Conservation (phyloP, 1,284 basidiomycete genomes). For the Porogramme epimiltina region DNA sequence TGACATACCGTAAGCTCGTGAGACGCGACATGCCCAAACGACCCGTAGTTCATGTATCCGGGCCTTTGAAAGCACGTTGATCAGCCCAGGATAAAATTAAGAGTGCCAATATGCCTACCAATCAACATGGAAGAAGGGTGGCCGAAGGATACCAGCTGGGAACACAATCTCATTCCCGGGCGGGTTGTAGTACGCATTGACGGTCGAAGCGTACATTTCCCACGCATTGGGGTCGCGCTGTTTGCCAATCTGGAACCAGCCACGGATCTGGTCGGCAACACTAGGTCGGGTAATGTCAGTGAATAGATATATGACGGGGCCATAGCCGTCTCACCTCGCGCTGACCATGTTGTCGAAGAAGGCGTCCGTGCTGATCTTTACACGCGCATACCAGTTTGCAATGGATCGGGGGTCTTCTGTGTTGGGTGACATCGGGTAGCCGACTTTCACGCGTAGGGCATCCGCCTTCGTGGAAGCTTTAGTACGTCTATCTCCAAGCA, state of each 20-base stretch:
- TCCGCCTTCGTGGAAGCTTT: constrained; percentile 52
- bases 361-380: constrained; percentile 65
- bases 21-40: constrained; percentile 87
- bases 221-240: constrained; percentile 76
- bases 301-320: background rate
- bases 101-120: constrained; percentile 60
- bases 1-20: constrained; percentile 81
- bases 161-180: constrained; percentile 92
- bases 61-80: no score
- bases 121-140: constrained; percentile 86
- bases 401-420: constrained; percentile 76
- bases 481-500: background rate
- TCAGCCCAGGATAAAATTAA: background rate
- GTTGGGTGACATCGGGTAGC: constrained; percentile 87
- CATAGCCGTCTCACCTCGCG: constrained; percentile 47
- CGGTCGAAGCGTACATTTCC: constrained; percentile 86
- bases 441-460: constrained; percentile 82
- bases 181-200: constrained; percentile 84
- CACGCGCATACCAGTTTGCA: constrained; percentile 71
- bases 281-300: constrained; percentile 34
- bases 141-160: constrained; percentile 93
- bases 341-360: constrained; percentile 88
- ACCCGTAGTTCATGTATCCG: constrained; percentile 86
- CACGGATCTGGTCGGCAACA: constrained; percentile 57
- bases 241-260: constrained; percentile 79